phyloP scores from a whole-genome alignment of 352 stramenopile species.

The Phytophthora cajani region DNA sequence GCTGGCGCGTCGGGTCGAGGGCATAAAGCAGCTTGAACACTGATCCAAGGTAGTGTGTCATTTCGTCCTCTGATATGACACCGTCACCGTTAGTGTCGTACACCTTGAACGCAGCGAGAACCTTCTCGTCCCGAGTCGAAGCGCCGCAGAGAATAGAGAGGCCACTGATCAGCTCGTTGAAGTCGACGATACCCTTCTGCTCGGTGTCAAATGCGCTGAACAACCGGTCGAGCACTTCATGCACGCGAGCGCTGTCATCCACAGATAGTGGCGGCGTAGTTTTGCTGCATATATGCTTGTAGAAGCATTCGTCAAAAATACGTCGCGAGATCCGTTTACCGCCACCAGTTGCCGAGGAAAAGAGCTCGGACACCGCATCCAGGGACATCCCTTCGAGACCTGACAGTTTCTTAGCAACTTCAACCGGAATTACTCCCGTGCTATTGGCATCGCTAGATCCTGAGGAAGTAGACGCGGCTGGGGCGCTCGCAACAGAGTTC shows the following conservation, averaged over 20 bases:
- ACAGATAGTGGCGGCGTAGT: slow-evolving; percentile 29
- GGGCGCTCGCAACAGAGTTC: slow-evolving; percentile 1
- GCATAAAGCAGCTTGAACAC: slow-evolving; percentile 86
- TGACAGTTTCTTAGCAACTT: slow-evolving; percentile 76
- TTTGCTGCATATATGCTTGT: slow-evolving; percentile 64
- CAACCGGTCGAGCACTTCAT: slow-evolving; percentile 76
- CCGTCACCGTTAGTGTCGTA: slow-evolving; percentile 88
- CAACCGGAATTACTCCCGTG: slow-evolving; percentile 54
- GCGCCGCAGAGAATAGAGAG: slow-evolving; percentile 75
- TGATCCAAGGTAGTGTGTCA: slow-evolving; percentile 86
- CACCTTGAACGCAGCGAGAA: slow-evolving; percentile 82
- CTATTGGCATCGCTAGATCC: slow-evolving; percentile 22
- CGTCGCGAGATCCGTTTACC: slow-evolving; percentile 66
- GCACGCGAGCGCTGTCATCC: slow-evolving; percentile 62
- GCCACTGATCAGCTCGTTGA: slow-evolving; percentile 78
- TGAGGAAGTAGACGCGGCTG: slow-evolving; percentile 25
- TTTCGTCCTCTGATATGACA: slow-evolving; percentile 85
- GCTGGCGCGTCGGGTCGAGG: slow-evolving; percentile 64
- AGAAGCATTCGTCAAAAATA: slow-evolving; percentile 81
- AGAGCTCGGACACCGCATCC: slow-evolving; percentile 67
- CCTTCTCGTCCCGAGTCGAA: slow-evolving; percentile 63
- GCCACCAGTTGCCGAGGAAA: slow-evolving; percentile 54
- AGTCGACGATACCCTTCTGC: slow-evolving; percentile 73
- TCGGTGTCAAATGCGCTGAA: slow-evolving; percentile 86
- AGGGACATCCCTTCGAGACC: slow-evolving; percentile 68